phyloP scores from a whole-genome alignment of 441 rosid species.

The Capsella rubella region DNA sequence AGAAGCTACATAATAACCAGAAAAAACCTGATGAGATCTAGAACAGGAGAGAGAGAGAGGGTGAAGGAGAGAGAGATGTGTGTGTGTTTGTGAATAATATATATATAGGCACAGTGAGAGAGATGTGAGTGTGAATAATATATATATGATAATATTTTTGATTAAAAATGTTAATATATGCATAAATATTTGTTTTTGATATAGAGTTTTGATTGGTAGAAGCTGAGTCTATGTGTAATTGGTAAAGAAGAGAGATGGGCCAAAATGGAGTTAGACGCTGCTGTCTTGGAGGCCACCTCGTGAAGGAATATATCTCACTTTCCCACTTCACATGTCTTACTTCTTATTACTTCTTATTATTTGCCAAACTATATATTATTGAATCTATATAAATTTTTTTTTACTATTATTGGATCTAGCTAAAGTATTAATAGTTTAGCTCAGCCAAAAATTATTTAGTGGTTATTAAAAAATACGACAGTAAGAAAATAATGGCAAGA shows the following conservation, averaged over 20 bases:
- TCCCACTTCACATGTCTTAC: constrained; percentile 38
- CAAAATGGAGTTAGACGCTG: constrained; percentile 36
- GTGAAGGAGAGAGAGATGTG: constrained; percentile 1
- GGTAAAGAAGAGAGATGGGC: constrained; percentile 40
- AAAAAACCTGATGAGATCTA: constrained; percentile 42
- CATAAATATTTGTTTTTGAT: neutral
- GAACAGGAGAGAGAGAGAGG: constrained; percentile 23
- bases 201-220: constrained; percentile 27
- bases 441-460: neutral
- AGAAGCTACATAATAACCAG: constrained; percentile 36
- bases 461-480: neutral
- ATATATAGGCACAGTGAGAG: neutral
- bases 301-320: constrained; percentile 39
- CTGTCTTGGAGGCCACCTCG: constrained; percentile 43
- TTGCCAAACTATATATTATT: constrained; percentile 14
- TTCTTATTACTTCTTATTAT: neutral
- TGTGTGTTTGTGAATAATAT: neutral
- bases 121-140: neutral
- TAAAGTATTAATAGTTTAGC: neutral
- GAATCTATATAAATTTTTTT: neutral
- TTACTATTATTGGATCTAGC: constrained; percentile 11
- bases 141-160: neutral
- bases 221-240: constrained; percentile 16
- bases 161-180: neutral
- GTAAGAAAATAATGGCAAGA: neutral